Percentiles rank a stretch among this genome's conserved stretches.
phyloP scores from a whole-genome alignment of 257 asterid species.

The Solanum bulbocastanum region DNA sequence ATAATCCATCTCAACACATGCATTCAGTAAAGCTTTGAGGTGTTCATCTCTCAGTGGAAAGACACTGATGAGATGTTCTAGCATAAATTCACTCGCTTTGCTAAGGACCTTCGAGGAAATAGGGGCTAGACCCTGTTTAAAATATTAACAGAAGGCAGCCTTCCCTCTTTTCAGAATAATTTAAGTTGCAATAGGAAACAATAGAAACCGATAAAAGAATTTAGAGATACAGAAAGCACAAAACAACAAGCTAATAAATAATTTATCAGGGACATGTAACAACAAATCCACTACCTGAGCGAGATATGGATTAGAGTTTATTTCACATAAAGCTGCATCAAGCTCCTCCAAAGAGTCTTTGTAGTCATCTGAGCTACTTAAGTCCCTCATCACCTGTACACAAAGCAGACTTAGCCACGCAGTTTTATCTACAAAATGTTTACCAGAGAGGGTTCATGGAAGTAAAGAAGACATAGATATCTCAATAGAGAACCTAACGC shows the following conservation, averaged over 20 bases:
- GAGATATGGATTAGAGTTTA: conserved; percentile 30
- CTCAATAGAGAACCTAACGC: background rate
- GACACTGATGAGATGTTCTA: conserved; percentile 39
- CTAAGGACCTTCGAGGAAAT: conserved; percentile 39
- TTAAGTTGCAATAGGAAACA: background rate
- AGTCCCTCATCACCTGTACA: conserved; percentile 35
- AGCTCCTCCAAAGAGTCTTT: conserved; percentile 43
- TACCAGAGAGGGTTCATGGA: background rate
- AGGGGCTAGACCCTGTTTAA: conserved; percentile 47
- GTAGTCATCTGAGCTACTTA: conserved; percentile 35
- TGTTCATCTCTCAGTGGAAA: conserved; percentile 59
- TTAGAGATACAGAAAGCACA: background rate
- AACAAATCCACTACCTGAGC: conserved; percentile 42
- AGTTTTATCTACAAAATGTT: background rate
- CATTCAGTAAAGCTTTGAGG: conserved; percentile 41
- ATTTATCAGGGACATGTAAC: background rate
- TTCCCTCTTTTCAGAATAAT: background rate
- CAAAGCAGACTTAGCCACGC: background rate
- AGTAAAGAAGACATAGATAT: background rate
- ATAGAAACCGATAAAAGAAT: background rate
- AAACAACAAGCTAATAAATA: background rate
- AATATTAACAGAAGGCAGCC: background rate
- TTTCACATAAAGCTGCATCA: conserved; percentile 42
- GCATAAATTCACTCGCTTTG: conserved; percentile 31
- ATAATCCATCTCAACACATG: conserved; percentile 53